Base-by-base conservation (phyloP, 352 stramenopile genomes). In the Phytophthora cryptogea region DNA sequence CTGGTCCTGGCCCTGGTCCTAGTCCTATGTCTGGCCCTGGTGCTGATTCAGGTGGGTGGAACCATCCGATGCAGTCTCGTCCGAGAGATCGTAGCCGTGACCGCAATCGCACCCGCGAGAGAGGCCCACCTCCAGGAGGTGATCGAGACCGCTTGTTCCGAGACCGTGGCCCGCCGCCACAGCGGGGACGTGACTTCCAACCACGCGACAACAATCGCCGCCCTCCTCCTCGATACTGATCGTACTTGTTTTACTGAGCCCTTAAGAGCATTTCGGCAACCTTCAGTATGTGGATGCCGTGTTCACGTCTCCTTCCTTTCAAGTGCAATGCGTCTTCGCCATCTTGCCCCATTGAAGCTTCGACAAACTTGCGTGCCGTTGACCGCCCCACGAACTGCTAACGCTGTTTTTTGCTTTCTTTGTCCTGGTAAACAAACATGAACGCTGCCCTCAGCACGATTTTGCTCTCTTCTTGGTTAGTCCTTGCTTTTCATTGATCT, bases 11-110 rank as follows among this genome's bases (percentile, higher is more conserved):
- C 32, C 41, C 62, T 35, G 44, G 47, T 47, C 39, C 51, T 64
- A 62, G 45, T 64, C 47, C 58, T 66, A 60, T 66, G 37, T 36
- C 56, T 52, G 60, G 56, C 41, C 46, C 65, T 66, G 70, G 63
- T 27, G 56, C 55, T 54, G 44, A 56, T 60, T 58, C 61, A 59
- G 66, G 37, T 46, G 47, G 49, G 17, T 74, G 61, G 69, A 65
- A 72, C 16, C 54, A 35, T 16, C 45, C 31, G 26, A 61, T 66
- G 64, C 57, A 71, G 50, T 48, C 59, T 16, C 59, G 54, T 32
- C 53, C 74, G 32, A 71, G 69, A 58, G 74, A 80, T 52, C 79
- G 75, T 36, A 80, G 70, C 33, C 79, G 77, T 23, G 72, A 83
- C 50, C 79, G 79, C 9, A 70, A 61, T 27, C 73, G 76, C 17